These are phyloP conservation scores for Lactuca sativa DNA, from an alignment of 129 eudicot genomes.

Conservation along the genomic window DNA sequence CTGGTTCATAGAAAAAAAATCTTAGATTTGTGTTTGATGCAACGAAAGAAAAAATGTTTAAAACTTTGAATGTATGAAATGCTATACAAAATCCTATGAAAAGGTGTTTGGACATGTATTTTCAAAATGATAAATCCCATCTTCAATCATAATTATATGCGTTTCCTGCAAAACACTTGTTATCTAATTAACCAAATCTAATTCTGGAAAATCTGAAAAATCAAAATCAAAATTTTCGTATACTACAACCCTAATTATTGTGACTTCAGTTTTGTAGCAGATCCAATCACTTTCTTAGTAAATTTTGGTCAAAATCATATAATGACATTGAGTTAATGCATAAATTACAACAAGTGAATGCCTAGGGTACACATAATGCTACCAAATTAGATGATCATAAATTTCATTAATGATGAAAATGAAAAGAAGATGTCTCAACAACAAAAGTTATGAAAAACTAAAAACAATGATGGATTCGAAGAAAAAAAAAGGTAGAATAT, in stretches of 20 bases:
- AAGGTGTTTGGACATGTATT: neutral
- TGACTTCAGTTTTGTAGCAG: neutral
- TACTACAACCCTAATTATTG: neutral
- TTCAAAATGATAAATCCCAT: neutral
- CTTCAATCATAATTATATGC: neutral
- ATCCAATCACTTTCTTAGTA: neutral
- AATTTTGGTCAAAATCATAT: neutral
- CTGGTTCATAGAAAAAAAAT: no score
- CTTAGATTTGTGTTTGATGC: no score
- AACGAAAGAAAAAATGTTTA: no score
- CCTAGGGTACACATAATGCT: constrained; percentile 14
- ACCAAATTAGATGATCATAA: constrained; percentile 13
- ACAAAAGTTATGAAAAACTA: constrained; percentile 23
- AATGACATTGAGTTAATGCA: neutral
- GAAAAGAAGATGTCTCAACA: constrained; percentile 38
- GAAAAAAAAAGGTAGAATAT: constrained; percentile 5
- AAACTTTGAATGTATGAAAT: no score
- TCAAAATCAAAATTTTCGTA: no score
- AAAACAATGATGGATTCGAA: constrained; percentile 32
- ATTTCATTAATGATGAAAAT: constrained; percentile 21
- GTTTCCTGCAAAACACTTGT: neutral
- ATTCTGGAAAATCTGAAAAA: neutral
- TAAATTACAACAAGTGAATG: constrained; percentile 5
- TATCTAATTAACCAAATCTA: neutral
- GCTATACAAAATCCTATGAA: no score